Evolutionary conservation across 441 rosid genomes (phyloP), one percentile per base, ranked within the genome.

Genomic region (Syzygium syzygioides): DNA sequence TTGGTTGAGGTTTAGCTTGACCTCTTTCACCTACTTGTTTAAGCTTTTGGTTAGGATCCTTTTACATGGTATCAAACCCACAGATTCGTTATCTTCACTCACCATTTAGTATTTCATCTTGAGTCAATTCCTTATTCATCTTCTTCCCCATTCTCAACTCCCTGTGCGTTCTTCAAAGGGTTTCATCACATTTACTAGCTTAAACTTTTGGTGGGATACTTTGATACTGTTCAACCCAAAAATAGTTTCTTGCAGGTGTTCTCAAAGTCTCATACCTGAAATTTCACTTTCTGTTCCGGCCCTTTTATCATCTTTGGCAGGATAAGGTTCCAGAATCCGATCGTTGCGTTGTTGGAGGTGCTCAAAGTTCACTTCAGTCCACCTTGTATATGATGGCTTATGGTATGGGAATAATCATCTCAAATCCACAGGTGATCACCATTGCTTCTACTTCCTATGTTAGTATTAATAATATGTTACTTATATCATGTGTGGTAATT

Each of bases 271-370:
- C 79, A 34, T 19, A 19, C 48, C 48, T 37, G 8, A 68, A 68
- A 68, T 10, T 10, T 19, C 79, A 19, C 53, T 50, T 56, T 62
- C 56, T 62, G 28, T 41, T 80, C 50, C 23, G 66, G 9, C 25
- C 34, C 19, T 18, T 6, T 60, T 50, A 20, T 14, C 14, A 6
- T n/a, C 45, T 54, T 53, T 18, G 52, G 50, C 85, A 96, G 99
- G 98, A 96, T 91, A 92, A 89, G 55, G 98, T 95, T 55, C 93
- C 96, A 2, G 98, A 95, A 91, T 84, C 94, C 1, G 98, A 97
- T 89, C 98, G 98, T 14, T 94, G 98, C 83, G 91, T 95, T 2
- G 98, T 96, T n/a, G 99, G 99, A 91, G 98, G 98, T 30, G 99
- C 93, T 28, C 99, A 96, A 87, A 97, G 95, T 93, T 94, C 99